These are phyloP conservation scores for Naegleria lovaniensis DNA, from an alignment of 208 protist genomes.

Conservation along the genomic window DNA sequence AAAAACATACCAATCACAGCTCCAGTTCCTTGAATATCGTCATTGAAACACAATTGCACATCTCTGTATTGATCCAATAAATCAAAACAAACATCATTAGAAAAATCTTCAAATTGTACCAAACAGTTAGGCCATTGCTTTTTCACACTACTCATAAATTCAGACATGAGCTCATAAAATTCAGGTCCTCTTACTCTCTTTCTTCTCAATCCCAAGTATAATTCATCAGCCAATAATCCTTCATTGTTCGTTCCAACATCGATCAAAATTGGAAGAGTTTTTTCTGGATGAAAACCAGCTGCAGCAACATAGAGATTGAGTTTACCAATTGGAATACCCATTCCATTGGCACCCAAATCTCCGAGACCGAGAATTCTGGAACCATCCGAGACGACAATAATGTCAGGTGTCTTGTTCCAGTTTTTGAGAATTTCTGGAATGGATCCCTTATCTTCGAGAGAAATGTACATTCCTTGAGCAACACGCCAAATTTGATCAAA, in stretches of 20 bases:
- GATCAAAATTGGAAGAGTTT: constrained; percentile 75
- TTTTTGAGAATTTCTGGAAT: constrained; percentile 70
- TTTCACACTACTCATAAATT: constrained; percentile 74
- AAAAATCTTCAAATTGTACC: constrained; percentile 93
- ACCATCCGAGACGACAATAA: constrained; percentile 92
- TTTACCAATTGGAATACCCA: constrained; percentile 89
- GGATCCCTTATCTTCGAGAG: constrained; percentile 60
- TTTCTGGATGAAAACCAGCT: constrained; percentile 67
- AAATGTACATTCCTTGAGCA: constrained; percentile 79
- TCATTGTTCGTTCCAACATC: constrained; percentile 82
- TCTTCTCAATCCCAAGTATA: constrained; percentile 73
- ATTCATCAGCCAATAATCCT: constrained; percentile 57
- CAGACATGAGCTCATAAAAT: constrained; percentile 80
- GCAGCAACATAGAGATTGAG: constrained; percentile 79
- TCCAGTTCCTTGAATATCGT: constrained; percentile 91
- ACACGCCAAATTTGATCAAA: constrained; percentile 69
- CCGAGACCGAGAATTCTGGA: constrained; percentile 87
- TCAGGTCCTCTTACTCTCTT: constrained; percentile 54
- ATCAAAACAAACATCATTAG: constrained; percentile 81
- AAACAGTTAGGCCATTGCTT: constrained; percentile 65
- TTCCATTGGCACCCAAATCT: constrained; percentile 83
- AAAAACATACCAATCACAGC: constrained; percentile 44
- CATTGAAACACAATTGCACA: constrained; percentile 89
- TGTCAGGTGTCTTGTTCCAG: constrained; percentile 60
- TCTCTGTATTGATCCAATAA: constrained; percentile 83